Evolutionary conservation across 2,329 filamentous ascomycete species (phyloP).

Genomic region (Colletotrichum zoysiae): DNA sequence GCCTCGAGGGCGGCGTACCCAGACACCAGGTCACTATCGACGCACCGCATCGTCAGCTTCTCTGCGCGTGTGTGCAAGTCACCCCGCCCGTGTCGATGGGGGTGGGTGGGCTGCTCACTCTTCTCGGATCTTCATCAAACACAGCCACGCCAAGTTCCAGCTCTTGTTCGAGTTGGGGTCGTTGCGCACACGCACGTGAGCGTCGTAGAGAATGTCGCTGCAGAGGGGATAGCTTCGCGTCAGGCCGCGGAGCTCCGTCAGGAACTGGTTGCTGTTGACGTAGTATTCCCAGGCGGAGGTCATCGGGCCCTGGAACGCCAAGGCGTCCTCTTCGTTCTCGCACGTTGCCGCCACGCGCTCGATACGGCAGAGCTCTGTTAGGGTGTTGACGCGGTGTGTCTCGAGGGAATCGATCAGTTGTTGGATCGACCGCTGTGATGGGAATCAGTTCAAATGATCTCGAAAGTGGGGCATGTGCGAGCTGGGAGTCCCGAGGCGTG

Average conservation of each 20-base stretch:
- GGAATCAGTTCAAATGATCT: conserved; percentile 3
- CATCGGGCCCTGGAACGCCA: conserved; percentile 72
- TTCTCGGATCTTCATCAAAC: conserved; percentile 73
- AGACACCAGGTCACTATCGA: conserved; percentile 67
- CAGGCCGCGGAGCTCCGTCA: conserved; percentile 77
- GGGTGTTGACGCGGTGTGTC: conserved; percentile 78
- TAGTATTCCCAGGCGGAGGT: conserved; percentile 79
- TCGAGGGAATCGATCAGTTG: conserved; percentile 73
- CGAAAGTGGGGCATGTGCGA: not conserved
- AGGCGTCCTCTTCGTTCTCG: conserved; percentile 69
- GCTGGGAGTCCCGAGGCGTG: not conserved
- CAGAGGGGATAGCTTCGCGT: conserved; percentile 77
- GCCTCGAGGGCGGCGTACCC: conserved; percentile 73
- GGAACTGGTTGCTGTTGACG: conserved; percentile 76
- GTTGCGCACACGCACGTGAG: conserved; percentile 70
- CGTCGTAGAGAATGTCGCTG: conserved; percentile 73
- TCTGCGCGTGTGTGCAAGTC: not conserved
- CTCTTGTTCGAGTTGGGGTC: conserved; percentile 77
- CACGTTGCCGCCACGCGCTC: conserved; percentile 73
- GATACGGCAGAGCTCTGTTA: conserved; percentile 78
- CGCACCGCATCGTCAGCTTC: not conserved
- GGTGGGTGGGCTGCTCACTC: conserved; percentile 63
- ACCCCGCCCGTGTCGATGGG: not conserved
- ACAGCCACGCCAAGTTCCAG: conserved; percentile 83
- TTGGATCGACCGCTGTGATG: conserved; percentile 51